A percentile compares a stretch with the other conserved stretches of the same genome.
Evolutionary conservation across 768 basidiomycete genomes (phyloP).

Genomic region (Tulasnella sp.): DNA sequence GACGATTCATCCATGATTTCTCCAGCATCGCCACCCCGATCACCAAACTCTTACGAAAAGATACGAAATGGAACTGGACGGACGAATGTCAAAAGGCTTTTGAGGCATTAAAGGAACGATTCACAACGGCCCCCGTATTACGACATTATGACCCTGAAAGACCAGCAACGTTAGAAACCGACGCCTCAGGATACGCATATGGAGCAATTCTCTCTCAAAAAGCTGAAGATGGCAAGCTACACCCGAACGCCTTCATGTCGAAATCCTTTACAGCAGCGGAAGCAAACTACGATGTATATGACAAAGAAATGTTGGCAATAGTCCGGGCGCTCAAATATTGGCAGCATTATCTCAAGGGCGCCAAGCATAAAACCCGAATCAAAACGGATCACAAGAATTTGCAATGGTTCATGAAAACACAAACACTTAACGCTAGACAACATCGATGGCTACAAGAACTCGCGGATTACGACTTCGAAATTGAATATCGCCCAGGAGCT

Average conservation of each 20-base stretch:
- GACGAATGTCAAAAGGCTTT: neutral
- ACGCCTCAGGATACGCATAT: constrained; percentile 5
- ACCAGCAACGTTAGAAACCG: neutral
- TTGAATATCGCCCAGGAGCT: neutral
- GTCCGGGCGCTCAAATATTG: constrained; percentile 13
- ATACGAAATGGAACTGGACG: neutral
- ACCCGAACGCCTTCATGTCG: constrained; percentile 21
- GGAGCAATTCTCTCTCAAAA: constrained; percentile 7
- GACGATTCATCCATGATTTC: constrained; percentile 25
- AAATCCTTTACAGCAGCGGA: constrained; percentile 17
- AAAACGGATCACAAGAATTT: neutral
- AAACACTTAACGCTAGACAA: neutral
- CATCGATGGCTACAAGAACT: neutral
- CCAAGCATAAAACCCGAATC: neutral
- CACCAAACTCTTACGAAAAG: neutral
- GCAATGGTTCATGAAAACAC: neutral
- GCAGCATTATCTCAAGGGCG: constrained; percentile 4
- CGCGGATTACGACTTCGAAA: neutral
- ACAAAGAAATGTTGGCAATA: constrained; percentile 31
- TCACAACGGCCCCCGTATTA: constrained; percentile 20
- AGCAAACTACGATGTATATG: constrained; percentile 27
- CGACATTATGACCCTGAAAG: neutral
- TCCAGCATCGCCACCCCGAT: constrained; percentile 24
- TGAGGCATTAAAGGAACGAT: constrained; percentile 14
- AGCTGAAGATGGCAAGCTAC: neutral